Base-by-base conservation (phyloP, 1,284 basidiomycete species). In the Puccinia novopanici region DNA sequence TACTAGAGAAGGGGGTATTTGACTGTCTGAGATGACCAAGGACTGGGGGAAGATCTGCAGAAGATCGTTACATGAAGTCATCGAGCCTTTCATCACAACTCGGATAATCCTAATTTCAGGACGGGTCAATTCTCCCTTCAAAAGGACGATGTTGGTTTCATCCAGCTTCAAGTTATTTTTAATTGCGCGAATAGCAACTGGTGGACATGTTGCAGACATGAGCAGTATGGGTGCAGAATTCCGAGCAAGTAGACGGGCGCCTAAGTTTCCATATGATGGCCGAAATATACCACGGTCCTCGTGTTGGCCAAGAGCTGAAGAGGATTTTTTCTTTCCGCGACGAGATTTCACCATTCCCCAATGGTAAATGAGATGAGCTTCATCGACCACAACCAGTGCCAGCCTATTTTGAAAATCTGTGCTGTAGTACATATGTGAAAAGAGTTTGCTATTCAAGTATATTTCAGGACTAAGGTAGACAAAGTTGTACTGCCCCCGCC, bases 221-320 rank as follows among this genome's bases (percentile, higher is more conserved):
- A 74, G 24, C 10, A 72, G 48, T 2, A 72, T n/a, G 12, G 70
- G 70, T n/a, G 12, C 34, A 13, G 24, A n/a, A 50, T 74, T 61
- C 17, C 55, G 37, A 48, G 42, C 37, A 2, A 48, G n/a, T 4
- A 74, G 45, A 9, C 48, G 54, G 12, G n/a, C 19, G 10, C 55
- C 55, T 4, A 74, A 22, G 10, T 24, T 30, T 1, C 72, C 72
- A 45, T 74, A 74, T 2, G 55, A 74, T 22, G 72, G 72, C 5
- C 72, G 37, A 45, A 74, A 74, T 34, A 74, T 59, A 17, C 52
- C 72, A 48, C 30, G 34, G 24, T 67, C 65, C 65, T 42, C 19
- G 6, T 40, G 45, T 4, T 19, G 45, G n/a, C 57, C 27, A 2
- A 30, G 27, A 34, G 27, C 13, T 17, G 27, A 30, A 61, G 54